phyloP scores from a whole-genome alignment of 352 stramenopile genomes.

The Phytophthora parvispora region DNA sequence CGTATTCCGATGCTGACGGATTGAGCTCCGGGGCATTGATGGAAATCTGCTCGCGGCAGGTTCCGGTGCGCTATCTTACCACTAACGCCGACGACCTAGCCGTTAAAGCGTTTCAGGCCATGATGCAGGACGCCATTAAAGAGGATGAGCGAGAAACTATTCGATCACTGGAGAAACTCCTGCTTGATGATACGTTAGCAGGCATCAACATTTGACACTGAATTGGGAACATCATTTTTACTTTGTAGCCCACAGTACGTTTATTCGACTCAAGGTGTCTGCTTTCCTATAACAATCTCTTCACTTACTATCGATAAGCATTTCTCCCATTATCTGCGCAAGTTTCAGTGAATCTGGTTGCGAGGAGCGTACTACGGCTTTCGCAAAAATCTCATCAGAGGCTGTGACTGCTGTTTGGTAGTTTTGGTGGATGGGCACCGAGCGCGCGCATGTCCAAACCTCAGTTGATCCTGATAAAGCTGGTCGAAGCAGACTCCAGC shows the following conservation, averaged over 20 bases:
- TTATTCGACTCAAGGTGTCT: neutral
- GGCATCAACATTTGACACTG: too few species aligned
- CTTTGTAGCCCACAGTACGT: too few species aligned
- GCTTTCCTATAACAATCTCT: too few species aligned
- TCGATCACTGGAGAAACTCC: too few species aligned
- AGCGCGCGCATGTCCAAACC: constrained; percentile 16
- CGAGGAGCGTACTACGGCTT: constrained; percentile 6
- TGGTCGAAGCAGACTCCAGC: constrained; percentile 16
- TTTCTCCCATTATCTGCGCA: constrained; percentile 10
- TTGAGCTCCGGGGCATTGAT: too few species aligned
- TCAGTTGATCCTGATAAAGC: constrained; percentile 1
- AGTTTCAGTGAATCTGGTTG: constrained; percentile 9
- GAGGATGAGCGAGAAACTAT: neutral
- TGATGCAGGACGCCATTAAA: constrained; percentile 3
- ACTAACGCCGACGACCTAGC: neutral
- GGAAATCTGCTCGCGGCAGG: constrained; percentile 10
- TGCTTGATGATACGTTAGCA: too few species aligned
- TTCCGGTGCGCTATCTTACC: neutral
- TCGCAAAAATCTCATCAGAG: neutral
- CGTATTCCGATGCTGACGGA: too few species aligned
- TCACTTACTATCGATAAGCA: constrained; percentile 5
- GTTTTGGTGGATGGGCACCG: neutral
- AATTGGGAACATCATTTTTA: too few species aligned
- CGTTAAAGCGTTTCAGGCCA: constrained; percentile 5
- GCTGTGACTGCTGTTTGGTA: neutral